These are phyloP conservation scores for Kalmanozyma brasiliensis DNA, from an alignment of 1,284 basidiomycete genomes.

Conservation along the genomic window DNA sequence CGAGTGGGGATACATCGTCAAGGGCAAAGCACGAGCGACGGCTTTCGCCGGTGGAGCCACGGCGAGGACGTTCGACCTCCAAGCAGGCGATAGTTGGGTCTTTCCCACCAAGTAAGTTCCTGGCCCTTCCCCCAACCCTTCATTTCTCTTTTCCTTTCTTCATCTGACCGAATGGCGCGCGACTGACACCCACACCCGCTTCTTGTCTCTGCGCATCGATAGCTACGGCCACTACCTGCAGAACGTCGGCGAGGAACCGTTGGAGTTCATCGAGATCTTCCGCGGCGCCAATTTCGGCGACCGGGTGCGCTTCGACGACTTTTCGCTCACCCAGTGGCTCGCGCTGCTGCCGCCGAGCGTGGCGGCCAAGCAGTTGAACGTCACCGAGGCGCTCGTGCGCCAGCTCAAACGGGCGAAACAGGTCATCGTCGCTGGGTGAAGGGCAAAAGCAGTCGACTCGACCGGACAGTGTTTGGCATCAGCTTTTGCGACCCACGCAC, in stretches of 20 bases:
- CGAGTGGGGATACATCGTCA: conserved; percentile 32
- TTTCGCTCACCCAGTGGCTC: conserved; percentile 37
- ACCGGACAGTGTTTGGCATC: no score
- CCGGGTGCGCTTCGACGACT: conserved; percentile 20
- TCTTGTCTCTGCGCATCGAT: no score
- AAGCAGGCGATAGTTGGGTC: conserved; percentile 16
- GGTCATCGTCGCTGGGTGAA: conserved; percentile 11
- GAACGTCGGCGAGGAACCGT: conserved; percentile 76
- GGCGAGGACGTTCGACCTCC: conserved; percentile 76
- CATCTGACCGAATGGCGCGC: no score
- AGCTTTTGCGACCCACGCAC: no score
- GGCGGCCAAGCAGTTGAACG: conserved; percentile 16
- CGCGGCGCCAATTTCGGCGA: conserved; percentile 68
- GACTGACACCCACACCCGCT: no score
- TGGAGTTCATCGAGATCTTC: conserved; percentile 77
- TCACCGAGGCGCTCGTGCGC: conserved; percentile 4
- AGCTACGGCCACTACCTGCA: conserved; percentile 76
- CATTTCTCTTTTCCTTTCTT: background rate
- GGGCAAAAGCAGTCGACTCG: background rate
- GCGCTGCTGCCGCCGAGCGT: conserved; percentile 29
- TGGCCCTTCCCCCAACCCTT: background rate
- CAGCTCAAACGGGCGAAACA: conserved; percentile 20
- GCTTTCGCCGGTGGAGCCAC: conserved; percentile 68
- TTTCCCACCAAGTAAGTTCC: conserved; percentile 12
- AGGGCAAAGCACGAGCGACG: conserved; percentile 25